Conservation (phyloP, 306 rosid species). For the Vigna trinervia region DNA sequence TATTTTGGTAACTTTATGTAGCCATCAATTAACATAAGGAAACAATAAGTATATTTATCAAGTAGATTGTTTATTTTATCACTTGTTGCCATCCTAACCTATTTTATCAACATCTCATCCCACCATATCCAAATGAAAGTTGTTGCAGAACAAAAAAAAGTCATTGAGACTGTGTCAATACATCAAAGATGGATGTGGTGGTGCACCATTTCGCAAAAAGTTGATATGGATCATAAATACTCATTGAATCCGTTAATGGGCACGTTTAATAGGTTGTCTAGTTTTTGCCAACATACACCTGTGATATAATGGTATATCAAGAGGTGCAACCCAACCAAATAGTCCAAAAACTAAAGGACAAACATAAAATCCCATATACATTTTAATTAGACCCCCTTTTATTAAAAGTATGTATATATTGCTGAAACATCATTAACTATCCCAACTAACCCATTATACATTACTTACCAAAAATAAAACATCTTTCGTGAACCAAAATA, state of each 20-base stretch:
- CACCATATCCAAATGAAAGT: background rate
- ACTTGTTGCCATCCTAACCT: background rate
- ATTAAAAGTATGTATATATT: background rate
- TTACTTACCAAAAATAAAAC: background rate
- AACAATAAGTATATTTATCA: too few relatives aligned
- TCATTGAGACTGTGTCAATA: background rate
- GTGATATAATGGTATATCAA: background rate
- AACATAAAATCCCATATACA: background rate
- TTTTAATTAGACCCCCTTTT: background rate
- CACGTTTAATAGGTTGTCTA: background rate
- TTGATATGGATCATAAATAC: constrained; percentile 7
- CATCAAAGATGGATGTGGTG: background rate
- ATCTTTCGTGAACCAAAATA: background rate
- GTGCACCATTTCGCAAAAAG: constrained; percentile 19
- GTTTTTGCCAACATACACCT: constrained; percentile 3
- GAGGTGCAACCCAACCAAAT: background rate
- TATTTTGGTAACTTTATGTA: too few relatives aligned
- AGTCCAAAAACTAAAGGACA: background rate
- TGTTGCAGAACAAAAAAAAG: constrained; percentile 21
- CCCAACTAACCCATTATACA: constrained; percentile 12
- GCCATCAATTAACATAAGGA: too few relatives aligned
- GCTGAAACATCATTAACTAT: background rate
- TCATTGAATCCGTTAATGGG: constrained; percentile 12
- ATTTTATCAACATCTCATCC: background rate
- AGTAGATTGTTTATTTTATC: background rate